phyloP scores from a whole-genome alignment of 306 rosid genomes.

The Vigna nakashimae region DNA sequence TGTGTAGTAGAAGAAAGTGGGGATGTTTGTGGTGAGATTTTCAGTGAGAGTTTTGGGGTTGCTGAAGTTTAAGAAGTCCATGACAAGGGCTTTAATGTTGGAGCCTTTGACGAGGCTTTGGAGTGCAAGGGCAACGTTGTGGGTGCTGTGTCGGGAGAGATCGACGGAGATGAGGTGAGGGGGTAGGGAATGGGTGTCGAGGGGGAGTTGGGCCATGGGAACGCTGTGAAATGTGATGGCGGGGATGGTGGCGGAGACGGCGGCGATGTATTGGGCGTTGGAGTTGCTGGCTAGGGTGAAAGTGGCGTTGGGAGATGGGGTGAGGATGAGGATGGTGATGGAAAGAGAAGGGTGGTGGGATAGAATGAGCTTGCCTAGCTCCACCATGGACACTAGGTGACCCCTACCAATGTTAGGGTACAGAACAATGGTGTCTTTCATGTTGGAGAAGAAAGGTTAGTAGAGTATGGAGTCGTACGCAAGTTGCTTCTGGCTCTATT shows the following conservation, averaged over 20 bases:
- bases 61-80: conserved; percentile 51
- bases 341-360: conserved; percentile 47
- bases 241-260: conserved; percentile 41
- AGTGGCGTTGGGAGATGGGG: conserved; percentile 41
- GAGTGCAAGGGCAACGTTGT: neutral
- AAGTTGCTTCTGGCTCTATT: too few relatives aligned
- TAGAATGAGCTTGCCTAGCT: conserved; percentile 42
- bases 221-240: conserved; percentile 52
- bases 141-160: conserved; percentile 14
- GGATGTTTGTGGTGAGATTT: conserved; percentile 45
- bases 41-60: conserved; percentile 21
- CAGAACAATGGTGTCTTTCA: conserved; percentile 44
- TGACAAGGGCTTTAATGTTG: conserved; percentile 46
- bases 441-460: neutral
- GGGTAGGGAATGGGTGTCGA: neutral
- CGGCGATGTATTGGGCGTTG: conserved; percentile 44
- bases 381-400: conserved; percentile 41
- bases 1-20: conserved; percentile 48
- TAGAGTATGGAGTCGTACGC: too few relatives aligned
- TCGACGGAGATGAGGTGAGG: conserved; percentile 21
- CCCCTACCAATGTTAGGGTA: conserved; percentile 35
- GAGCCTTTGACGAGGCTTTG: conserved; percentile 31
- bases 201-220: neutral
- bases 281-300: neutral
- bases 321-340: conserved; percentile 50